phyloP scores from a whole-genome alignment of 257 asterid species.

The Solanum sparsipilum region DNA sequence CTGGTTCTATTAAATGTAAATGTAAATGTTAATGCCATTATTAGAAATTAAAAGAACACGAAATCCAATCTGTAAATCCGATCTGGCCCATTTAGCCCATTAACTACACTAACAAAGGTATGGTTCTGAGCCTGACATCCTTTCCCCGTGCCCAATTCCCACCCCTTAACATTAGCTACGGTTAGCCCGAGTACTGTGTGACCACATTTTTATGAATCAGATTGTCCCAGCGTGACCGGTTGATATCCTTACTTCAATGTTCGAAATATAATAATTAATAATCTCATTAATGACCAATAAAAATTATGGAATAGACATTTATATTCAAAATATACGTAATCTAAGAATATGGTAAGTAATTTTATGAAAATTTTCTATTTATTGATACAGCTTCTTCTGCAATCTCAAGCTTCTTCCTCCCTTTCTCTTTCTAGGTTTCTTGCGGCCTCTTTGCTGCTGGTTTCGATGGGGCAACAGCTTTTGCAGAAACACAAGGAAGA shows the following conservation, averaged over 20 bases:
- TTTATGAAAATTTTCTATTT: not conserved
- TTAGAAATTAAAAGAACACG: no score
- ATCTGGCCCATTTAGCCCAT: not conserved
- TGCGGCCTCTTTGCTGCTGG: not conserved
- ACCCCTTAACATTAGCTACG: not conserved
- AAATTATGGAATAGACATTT: not conserved
- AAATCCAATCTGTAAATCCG: not conserved
- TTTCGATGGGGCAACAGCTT: not conserved
- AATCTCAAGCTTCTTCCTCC: not conserved
- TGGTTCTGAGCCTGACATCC: no score
- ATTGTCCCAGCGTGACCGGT: not conserved
- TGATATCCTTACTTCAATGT: not conserved
- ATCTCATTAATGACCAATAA: not conserved
- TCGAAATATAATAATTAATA: not conserved
- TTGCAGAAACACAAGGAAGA: not conserved
- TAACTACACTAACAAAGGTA: not conserved
- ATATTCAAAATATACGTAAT: not conserved
- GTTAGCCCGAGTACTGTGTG: not conserved
- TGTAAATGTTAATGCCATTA: no score
- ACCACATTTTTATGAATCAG: not conserved
- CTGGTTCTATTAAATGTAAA: no score
- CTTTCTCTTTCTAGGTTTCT: not conserved
- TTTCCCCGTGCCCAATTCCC: no score
- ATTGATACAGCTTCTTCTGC: not conserved
- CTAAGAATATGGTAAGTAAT: not conserved